Percentiles rank a stretch among this genome's conserved stretches.
Conservation (phyloP, 2,329 filamentous ascomycete species). For the Aureobasidium vineae region DNA sequence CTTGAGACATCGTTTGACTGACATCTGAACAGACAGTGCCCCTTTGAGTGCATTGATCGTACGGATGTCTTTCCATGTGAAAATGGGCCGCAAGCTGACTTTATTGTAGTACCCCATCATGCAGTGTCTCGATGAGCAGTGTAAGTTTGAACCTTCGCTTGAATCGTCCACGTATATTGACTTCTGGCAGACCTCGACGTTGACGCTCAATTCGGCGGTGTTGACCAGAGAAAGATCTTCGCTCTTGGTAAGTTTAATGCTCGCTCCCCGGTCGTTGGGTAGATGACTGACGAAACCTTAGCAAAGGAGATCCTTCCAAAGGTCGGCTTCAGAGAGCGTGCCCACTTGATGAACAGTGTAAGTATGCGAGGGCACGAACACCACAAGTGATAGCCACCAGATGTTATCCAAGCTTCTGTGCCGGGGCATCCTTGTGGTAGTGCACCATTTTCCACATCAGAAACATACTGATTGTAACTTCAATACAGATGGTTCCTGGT, state of each 20-base stretch:
- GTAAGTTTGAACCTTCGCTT: too few relatives aligned
- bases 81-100: not conserved
- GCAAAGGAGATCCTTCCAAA: constrained; percentile 43
- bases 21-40: constrained; percentile 55
- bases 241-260: constrained; percentile 73
- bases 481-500: not conserved
- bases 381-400: not conserved
- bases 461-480: constrained; percentile 43
- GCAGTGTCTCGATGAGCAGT: constrained; percentile 87
- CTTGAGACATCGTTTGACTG: not conserved
- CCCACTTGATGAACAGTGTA: constrained; percentile 70
- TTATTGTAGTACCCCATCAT: constrained; percentile 54
- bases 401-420: not conserved
- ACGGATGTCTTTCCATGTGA: constrained; percentile 48
- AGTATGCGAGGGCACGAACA: not conserved
- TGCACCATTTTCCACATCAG: not conserved
- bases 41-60: constrained; percentile 67
- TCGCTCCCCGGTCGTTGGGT: constrained; percentile 53
- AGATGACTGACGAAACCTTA: not conserved
- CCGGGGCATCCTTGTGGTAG: not conserved
- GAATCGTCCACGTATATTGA: too few relatives aligned
- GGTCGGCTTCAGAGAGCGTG: constrained; percentile 75
- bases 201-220: constrained; percentile 82
- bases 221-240: constrained; percentile 88
- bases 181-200: constrained; percentile 63